phyloP scores from a whole-genome alignment of 371 early-diverging fungal genomes.

The Coemansia sp. region DNA sequence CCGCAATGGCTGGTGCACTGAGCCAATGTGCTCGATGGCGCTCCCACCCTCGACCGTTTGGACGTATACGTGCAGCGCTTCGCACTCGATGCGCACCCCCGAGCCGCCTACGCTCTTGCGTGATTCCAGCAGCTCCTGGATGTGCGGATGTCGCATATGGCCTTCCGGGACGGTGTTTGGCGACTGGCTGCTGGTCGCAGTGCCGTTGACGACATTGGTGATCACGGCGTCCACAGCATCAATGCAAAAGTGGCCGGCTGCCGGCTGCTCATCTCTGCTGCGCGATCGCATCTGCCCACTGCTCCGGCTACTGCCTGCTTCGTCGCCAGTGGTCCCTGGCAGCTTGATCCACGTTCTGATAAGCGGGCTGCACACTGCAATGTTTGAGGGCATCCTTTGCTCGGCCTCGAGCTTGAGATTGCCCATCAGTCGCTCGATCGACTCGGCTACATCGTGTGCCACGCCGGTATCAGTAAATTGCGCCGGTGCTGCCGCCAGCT shows the following conservation, averaged over 20 bases:
- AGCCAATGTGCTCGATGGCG: constrained; percentile 33
- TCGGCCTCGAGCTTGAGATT: constrained; percentile 30
- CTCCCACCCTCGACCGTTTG: constrained; percentile 37
- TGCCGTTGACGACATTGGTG: constrained; percentile 48
- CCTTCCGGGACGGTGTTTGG: constrained; percentile 36
- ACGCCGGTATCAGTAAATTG: not conserved
- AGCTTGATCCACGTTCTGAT: constrained; percentile 46
- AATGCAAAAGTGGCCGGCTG: constrained; percentile 43
- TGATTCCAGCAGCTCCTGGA: constrained; percentile 47
- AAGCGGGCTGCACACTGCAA: constrained; percentile 46
- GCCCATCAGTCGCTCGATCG: constrained; percentile 42
- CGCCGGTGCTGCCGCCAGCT: not conserved
- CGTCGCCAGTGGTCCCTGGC: constrained; percentile 17
- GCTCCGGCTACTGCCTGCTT: not conserved
- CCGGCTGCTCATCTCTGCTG: constrained; percentile 14
- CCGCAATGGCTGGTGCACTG: constrained; percentile 31
- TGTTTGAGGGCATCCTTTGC: constrained; percentile 31
- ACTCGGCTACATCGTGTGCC: constrained; percentile 18
- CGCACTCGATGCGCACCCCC: constrained; percentile 45
- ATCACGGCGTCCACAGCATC: constrained; percentile 46
- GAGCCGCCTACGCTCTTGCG: constrained; percentile 46
- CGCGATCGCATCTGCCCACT: constrained; percentile 14
- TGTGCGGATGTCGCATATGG: constrained; percentile 47
- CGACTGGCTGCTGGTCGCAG: constrained; percentile 46
- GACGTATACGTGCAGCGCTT: constrained; percentile 27